phyloP scores from a whole-genome alignment of 306 rosid genomes.

The Sicyos baderoa region DNA sequence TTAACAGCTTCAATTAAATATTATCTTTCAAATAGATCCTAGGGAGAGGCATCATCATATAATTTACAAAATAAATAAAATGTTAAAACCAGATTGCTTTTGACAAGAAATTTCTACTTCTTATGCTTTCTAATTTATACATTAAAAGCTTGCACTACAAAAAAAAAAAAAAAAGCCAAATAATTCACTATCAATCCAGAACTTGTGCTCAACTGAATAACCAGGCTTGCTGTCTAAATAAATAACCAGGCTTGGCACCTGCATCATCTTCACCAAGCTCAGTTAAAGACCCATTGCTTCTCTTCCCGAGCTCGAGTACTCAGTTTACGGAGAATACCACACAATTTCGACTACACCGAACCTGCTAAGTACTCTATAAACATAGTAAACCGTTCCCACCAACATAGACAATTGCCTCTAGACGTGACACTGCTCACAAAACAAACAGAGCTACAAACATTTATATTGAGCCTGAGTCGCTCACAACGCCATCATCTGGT shows the following conservation, averaged over 20 bases:
- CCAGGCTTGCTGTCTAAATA: no score
- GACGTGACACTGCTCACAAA: background rate
- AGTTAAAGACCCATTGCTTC: background rate
- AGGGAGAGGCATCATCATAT: background rate
- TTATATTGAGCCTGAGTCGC: background rate
- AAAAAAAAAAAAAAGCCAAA: background rate
- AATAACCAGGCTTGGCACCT: background rate
- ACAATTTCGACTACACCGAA: background rate
- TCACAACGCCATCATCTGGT: background rate
- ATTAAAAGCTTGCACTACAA: background rate
- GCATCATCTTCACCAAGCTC: background rate
- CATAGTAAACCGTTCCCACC: background rate
- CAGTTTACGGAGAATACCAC: background rate
- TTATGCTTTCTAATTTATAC: background rate
- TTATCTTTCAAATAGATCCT: background rate
- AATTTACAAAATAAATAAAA: constrained; percentile 2
- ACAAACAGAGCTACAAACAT: background rate
- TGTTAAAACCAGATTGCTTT: background rate
- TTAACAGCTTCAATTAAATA: no score
- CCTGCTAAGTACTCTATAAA: constrained; percentile 3
- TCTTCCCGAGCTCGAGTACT: background rate
- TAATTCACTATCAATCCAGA: background rate
- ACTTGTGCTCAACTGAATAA: background rate
- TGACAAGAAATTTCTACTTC: background rate
- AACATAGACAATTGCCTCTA: background rate